Base-by-base conservation (phyloP, 352 stramenopile species). In the Phytophthora agathidicida region DNA sequence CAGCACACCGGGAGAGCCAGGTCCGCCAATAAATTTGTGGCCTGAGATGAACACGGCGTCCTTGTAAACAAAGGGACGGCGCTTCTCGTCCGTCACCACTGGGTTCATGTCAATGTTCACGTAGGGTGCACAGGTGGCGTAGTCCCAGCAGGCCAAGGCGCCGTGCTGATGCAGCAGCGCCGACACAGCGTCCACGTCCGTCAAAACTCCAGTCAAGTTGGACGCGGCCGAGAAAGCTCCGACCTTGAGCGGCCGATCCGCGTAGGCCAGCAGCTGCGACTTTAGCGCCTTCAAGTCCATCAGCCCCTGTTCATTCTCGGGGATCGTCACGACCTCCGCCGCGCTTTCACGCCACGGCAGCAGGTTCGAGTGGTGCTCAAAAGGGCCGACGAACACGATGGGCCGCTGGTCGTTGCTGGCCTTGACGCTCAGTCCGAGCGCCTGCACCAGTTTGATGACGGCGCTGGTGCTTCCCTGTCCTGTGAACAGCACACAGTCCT, bases 281-380 rank as follows among this genome's bases (percentile, higher is more conserved):
- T 71, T 39, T 26, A 98, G 64, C 10, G 72, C 60, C 14, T 50
- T 30, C 13, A 90, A 17, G 61, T 96, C 87, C 19, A 97, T 52
- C 13, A 73, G 65, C 1, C 73, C 75, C 7, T 65, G 43, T 8
- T 60, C 53, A 43, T 86, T 67, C 50, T 90, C 87, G 1, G 73
- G 63, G 7, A 98, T 83, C 10, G 59, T 66, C 2, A 97, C 74
- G 14, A 98, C 73, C 11, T 97, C 82, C 0, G 80, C 87, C 17
- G 46, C 75, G 45, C 73, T 95, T 75, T 99, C 97, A 28, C 97
- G 75, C 97, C 97, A 99, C 3, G 96, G 96, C 10, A 99, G 66
- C 35, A 99, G 60, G 77, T 99, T 99, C 30, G 93, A 98, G 71
- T 99, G 97, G 72, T 99, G 97, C 75, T 98, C 97, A 50, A 97